Evolutionary conservation across 73 alveolate genomes (phyloP).

Genomic region (Tetrahymena borealis): DNA sequence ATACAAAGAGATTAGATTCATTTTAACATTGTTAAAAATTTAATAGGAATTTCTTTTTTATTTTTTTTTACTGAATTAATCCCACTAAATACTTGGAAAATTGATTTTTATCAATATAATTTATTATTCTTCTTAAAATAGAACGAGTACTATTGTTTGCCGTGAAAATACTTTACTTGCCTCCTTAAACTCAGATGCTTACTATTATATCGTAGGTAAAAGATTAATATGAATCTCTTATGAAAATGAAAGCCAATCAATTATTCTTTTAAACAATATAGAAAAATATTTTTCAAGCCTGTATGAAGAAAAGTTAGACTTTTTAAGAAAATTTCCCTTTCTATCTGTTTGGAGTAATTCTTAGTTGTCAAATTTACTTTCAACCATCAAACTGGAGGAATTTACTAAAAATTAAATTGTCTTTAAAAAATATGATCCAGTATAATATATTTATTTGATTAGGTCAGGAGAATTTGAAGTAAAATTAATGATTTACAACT

Average conservation of each 20-base stretch:
- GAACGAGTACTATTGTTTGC: not conserved
- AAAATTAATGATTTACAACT: not conserved
- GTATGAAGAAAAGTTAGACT: not conserved
- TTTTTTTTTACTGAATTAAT: no score
- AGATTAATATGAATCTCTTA: no score
- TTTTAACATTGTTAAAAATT: no score
- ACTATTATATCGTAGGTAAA: not conserved
- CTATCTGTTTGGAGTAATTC: not conserved
- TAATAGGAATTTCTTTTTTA: no score
- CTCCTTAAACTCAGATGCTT: not conserved
- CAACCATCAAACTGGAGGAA: not conserved
- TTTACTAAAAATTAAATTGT: not conserved
- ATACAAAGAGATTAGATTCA: no score
- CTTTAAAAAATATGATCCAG: not conserved
- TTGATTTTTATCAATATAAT: not conserved
- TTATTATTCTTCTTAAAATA: not conserved
- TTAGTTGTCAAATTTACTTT: not conserved
- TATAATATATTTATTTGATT: not conserved
- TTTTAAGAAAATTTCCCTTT: not conserved
- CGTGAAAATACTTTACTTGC: not conserved
- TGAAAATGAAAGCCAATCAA: no score
- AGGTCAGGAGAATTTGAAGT: not conserved
- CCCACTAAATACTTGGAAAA: no score
- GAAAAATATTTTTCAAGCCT: not conserved
- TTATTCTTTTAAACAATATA: not conserved